Evolutionary conservation across 2,329 filamentous ascomycete genomes (phyloP), one percentile per base, ranked within the genome.

Genomic region (Microdochium paspali): DNA sequence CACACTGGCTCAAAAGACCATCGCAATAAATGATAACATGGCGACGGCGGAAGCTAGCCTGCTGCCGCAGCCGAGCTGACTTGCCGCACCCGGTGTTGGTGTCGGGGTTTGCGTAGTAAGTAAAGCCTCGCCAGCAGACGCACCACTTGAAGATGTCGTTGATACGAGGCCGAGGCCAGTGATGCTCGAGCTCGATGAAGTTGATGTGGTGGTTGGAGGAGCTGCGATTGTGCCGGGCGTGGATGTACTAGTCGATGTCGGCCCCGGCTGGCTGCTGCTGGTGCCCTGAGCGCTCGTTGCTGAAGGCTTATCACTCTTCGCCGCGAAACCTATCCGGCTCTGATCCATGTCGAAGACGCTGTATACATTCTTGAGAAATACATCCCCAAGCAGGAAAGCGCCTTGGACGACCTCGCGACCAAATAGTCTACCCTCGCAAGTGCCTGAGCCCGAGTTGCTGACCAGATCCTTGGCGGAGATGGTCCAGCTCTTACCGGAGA

Each of bases 331-430:
- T 53, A 90, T 79, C 46, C 75, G 76, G 40, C 64, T 66, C 53
- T 80, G 60, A 52, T 91, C 88, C 46, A 79, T 79, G 62, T 95
- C 90, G 61, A 94, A 95, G 23, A 93, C 83, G 1, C 80, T 73
- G 61, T 95, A 95, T 15, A 95, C 89, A 56, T 94, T 95, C 69
- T 94, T 95, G 51, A 95, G 67, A 57, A 95, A 95, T 1, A 85
- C 79, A 54, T 90, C 89, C 2, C 90, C 90, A 1, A 95, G 66
- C n/a, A 95, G 72, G 88, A 89, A 95, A 24, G 81, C 56, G 56
- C 70, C 72, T 1, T 72, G 66, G 44, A 88, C 82, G 13, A 87
- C 79, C 59, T 84, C 77, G 24, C 80, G 74, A 2, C 85, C 86
- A 46, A 89, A 83, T 30, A 95, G 78, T 56, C 87, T 90, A 61